Conservation (phyloP, 2,329 filamentous ascomycete genomes). For the Ophiostoma piceae region DNA sequence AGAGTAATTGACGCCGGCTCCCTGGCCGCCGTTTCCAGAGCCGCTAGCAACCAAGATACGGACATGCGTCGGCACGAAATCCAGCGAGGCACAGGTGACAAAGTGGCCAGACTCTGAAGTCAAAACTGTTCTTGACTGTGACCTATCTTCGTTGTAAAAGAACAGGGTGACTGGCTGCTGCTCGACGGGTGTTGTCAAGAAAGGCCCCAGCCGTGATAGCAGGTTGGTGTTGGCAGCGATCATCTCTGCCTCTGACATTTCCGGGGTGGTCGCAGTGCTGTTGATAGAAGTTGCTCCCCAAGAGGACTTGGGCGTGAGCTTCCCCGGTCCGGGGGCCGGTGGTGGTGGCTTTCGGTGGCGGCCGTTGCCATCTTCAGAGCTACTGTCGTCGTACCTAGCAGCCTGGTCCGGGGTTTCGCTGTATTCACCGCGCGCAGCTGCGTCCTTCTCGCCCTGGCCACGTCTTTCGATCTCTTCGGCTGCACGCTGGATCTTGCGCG, state of each 20-base stretch:
- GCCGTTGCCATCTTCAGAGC: constrained; percentile 35
- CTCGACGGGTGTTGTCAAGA: constrained; percentile 77
- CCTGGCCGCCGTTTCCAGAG: constrained; percentile 15
- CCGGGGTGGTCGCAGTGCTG: constrained; percentile 20
- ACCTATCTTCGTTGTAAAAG: constrained; percentile 83
- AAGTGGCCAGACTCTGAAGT: constrained; percentile 93
- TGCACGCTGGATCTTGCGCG: constrained; percentile 65
- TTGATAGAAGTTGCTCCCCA: constrained; percentile 30
- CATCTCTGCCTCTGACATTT: neutral
- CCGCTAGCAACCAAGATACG: constrained; percentile 67
- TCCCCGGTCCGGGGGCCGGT: constrained; percentile 14
- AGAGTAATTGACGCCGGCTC: neutral
- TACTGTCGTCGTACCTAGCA: constrained; percentile 37
- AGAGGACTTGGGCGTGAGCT: constrained; percentile 27
- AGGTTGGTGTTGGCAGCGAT: constrained; percentile 48
- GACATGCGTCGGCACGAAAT: constrained; percentile 87
- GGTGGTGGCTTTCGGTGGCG: neutral
- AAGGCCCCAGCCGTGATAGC: constrained; percentile 81
- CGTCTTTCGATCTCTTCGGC: constrained; percentile 69
- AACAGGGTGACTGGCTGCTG: constrained; percentile 81
- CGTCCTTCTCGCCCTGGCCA: constrained; percentile 65
- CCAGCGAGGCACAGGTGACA: constrained; percentile 67
- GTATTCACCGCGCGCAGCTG: constrained; percentile 66
- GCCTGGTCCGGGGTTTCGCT: constrained; percentile 54
- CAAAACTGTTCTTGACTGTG: constrained; percentile 74